These are phyloP conservation scores for Yamadazyma songkhlaensis DNA, from an alignment of 1,139 yeast species.

Conservation along the genomic window DNA sequence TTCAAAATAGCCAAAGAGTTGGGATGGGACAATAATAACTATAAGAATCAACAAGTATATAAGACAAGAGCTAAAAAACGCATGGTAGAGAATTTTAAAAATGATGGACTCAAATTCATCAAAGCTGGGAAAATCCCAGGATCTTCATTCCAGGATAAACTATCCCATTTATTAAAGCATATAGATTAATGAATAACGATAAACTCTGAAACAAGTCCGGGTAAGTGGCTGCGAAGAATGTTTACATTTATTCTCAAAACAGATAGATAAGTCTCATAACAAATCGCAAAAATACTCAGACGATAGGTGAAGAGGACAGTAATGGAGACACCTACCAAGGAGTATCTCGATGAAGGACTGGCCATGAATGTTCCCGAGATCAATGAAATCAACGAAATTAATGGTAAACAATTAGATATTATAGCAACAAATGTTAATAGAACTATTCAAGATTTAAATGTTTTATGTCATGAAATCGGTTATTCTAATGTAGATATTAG, in stretches of 20 bases:
- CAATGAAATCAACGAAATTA: conserved; percentile 5
- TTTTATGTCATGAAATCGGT: conserved; percentile 38
- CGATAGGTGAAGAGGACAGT: background rate
- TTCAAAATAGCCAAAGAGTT: conserved; percentile 34
- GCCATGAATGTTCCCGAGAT: conserved; percentile 1
- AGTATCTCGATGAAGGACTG: background rate
- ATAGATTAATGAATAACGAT: background rate
- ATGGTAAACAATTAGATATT: conserved; percentile 20
- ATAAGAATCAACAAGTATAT: conserved; percentile 24
- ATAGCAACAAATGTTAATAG: conserved; percentile 30
- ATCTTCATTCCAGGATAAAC: conserved; percentile 6
- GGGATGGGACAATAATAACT: conserved; percentile 32
- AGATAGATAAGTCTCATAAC: conserved; percentile 4
- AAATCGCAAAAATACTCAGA: conserved; percentile 2
- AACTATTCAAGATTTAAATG: conserved; percentile 33
- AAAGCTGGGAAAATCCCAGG: background rate
- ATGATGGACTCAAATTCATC: conserved; percentile 16
- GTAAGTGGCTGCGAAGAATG: background rate
- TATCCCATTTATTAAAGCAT: conserved; percentile 1
- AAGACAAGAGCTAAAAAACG: conserved; percentile 20
- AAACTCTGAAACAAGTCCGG: background rate
- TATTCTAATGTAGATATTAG: conserved; percentile 33
- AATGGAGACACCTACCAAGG: conserved; percentile 8
- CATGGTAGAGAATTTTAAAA: conserved; percentile 19
- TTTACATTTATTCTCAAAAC: conserved; percentile 4